Evolutionary conservation across 2,329 filamentous ascomycete species (phyloP).

Genomic region (Colletotrichum graminicola): DNA sequence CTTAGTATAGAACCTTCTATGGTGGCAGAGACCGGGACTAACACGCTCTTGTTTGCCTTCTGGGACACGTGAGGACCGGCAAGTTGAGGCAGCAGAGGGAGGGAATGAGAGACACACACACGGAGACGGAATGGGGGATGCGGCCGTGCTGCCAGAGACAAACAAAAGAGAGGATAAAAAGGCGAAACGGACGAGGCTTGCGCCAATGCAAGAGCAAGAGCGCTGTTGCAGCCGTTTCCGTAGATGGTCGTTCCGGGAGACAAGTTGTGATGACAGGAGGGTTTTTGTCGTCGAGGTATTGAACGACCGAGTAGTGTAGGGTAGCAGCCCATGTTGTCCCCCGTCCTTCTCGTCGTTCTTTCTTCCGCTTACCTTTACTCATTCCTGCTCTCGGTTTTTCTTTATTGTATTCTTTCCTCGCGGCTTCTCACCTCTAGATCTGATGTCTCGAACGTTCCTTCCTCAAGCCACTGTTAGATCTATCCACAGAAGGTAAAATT

Average conservation of each 20-base stretch:
- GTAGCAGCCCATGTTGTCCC: background rate
- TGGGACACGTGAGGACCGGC: background rate
- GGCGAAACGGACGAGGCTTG: conserved; percentile 32
- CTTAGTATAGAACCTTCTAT: conserved; percentile 6
- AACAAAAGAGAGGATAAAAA: conserved; percentile 26
- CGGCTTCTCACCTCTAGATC: background rate
- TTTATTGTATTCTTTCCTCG: background rate
- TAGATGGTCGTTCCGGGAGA: background rate
- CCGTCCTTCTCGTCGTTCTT: background rate
- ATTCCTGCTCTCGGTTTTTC: background rate
- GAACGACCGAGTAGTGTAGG: too few species aligned
- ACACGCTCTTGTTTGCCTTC: conserved; percentile 4
- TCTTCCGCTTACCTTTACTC: too few species aligned
- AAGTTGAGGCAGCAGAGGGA: background rate
- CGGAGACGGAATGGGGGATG: background rate
- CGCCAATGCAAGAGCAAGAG: conserved; percentile 17
- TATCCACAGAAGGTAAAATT: background rate
- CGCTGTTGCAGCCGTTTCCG: conserved; percentile 25
- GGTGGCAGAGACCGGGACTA: conserved; percentile 8
- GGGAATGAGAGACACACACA: background rate
- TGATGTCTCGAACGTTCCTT: background rate
- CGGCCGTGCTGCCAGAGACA: conserved; percentile 6
- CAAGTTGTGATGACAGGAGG: background rate
- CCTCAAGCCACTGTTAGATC: background rate
- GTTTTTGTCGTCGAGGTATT: background rate